Evolutionary conservation across 345 rosid species (phyloP).

Genomic region (Eutrema japonicum): DNA sequence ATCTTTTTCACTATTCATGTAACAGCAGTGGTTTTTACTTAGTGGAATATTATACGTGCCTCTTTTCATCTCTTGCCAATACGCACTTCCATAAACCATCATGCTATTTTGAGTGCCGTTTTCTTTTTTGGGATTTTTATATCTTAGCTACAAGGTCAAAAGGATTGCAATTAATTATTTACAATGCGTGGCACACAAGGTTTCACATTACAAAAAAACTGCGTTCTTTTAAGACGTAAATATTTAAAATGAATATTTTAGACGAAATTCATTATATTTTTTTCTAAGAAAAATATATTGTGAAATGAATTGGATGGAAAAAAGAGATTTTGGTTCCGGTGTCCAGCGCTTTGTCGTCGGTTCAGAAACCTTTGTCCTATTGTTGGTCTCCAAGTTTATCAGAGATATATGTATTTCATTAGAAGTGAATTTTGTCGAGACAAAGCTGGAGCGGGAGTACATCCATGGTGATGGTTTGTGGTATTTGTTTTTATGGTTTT

Average conservation of each 20-base stretch:
- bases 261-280: neutral
- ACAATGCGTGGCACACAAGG: slow-evolving; percentile 38
- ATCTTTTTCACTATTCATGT: slow-evolving; percentile 19
- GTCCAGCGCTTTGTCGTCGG: too few relatives aligned
- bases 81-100: slow-evolving; percentile 30
- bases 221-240: neutral
- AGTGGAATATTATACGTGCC: slow-evolving; percentile 41
- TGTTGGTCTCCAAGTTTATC: too few relatives aligned
- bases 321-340: too few relatives aligned
- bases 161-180: slow-evolving; percentile 5
- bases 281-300: too few relatives aligned
- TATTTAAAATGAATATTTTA: neutral
- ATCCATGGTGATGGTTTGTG: too few relatives aligned
- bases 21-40: slow-evolving; percentile 10
- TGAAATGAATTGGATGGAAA: too few relatives aligned
- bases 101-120: slow-evolving; percentile 25
- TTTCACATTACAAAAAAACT: slow-evolving; percentile 21
- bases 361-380: too few relatives aligned
- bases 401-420: too few relatives aligned
- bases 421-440: too few relatives aligned
- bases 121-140: neutral
- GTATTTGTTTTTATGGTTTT: too few relatives aligned
- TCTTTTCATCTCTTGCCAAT: slow-evolving; percentile 23
- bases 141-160: slow-evolving; percentile 10
- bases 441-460: too few relatives aligned